phyloP scores from a whole-genome alignment of 495 filamentous ascomycete genomes.

The Astrothelium subdiscretum region DNA sequence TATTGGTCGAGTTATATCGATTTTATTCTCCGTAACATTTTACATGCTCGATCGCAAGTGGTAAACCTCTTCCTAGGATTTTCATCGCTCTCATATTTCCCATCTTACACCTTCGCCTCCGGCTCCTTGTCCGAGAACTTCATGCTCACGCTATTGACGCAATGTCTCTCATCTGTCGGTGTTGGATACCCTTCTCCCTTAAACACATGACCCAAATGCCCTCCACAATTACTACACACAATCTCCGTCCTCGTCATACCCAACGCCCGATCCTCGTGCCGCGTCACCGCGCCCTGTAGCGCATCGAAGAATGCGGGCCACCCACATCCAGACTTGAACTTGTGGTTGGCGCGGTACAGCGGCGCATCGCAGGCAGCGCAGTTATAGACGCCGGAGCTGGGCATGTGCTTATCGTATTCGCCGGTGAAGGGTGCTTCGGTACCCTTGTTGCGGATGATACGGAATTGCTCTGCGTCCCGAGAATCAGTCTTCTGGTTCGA shows the following conservation, averaged over 20 bases:
- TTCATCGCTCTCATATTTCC: background rate
- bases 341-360: slow-evolving; percentile 80
- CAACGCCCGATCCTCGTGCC: slow-evolving; percentile 61
- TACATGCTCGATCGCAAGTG: too few relatives aligned
- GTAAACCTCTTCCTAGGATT: too few relatives aligned
- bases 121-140: slow-evolving; percentile 44
- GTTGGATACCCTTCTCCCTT: slow-evolving; percentile 87
- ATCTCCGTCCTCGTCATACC: slow-evolving; percentile 91
- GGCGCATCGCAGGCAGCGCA: slow-evolving; percentile 81
- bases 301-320: slow-evolving; percentile 98
- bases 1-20: too few relatives aligned
- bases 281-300: slow-evolving; percentile 74
- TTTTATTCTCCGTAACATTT: too few relatives aligned
- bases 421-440: slow-evolving; percentile 73
- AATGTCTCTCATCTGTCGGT: slow-evolving; percentile 92
- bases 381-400: slow-evolving; percentile 61
- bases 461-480: slow-evolving; percentile 67
- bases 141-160: slow-evolving; percentile 89
- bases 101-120: slow-evolving; percentile 25
- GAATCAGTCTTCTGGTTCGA: slow-evolving; percentile 4
- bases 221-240: slow-evolving; percentile 83
- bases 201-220: slow-evolving; percentile 94
- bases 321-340: slow-evolving; percentile 92
- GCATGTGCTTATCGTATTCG: slow-evolving; percentile 75
- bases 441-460: slow-evolving; percentile 78